Base-by-base conservation (phyloP, 257 asterid genomes). In the Gentiana dahurica region DNA sequence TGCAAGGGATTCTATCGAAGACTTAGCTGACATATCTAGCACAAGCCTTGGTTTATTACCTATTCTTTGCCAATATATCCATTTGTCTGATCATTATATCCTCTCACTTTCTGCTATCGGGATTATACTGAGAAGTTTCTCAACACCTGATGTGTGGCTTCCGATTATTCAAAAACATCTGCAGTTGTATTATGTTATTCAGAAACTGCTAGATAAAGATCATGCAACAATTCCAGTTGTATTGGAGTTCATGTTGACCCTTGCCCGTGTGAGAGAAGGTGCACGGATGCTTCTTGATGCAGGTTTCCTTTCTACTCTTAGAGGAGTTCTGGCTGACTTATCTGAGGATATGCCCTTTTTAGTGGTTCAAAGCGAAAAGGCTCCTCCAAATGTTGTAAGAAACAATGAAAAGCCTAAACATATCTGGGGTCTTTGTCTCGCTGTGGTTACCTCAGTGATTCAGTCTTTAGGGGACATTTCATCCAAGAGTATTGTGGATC, bases 401-500 rank as follows among this genome's bases (percentile, higher is more conserved):
- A 69, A 62, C 56, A 73, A 62, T 52, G 89, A 71, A 62, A 85
- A 69, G 73, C 76, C 84, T 62, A 74, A 70, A 59, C 70, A 78
- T 65, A 71, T 85, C 44, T 92, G 94, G 95, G 99, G 99, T 57
- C 93, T 88, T 75, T 65, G 93, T 76, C 70, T 92, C 75, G 94
- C 98, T 55, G 73, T 92, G 50, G 81, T 83, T 52, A 80, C 97
- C 50, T 82, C 98, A 48, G 65, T 83, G 75, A 75, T 92, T 69
- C 94, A 79, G 70, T 81, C 95, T 62, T 60, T 83, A 38, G 95
- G 95, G 36, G 88, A 79, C 54, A 73, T 75, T 71, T 68, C 79
- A 54, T 62, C 47, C 6, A 36, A 70, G 32, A 66, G 69, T 45
- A 61, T 78, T 57, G 84, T 85, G 72, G 97, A 88, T 63, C 61